Evolutionary conservation across 768 basidiomycete genomes (phyloP), one percentile per base, ranked within the genome.

Genomic region (Tricholoma sp.): DNA sequence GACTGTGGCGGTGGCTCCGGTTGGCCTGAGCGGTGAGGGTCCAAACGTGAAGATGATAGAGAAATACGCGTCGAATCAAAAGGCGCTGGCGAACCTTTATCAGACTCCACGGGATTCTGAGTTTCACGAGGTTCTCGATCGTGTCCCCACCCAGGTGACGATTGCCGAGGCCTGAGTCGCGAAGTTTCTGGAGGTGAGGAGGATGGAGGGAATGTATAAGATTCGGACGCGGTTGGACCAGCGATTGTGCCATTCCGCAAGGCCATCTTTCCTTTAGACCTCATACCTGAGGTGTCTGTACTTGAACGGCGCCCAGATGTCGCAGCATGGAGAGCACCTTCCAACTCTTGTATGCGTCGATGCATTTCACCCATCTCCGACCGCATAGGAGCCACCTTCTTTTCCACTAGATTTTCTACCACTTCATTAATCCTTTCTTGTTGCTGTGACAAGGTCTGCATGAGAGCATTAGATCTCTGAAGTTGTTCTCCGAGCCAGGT

Each of bases 401-500:
- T 80, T 65, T 89, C 88, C 45, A 89, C 86, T 35, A 83, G 67
- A 52, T 68, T 72, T 58, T 83, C 83, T 37, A 88, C 82, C 10
- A 78, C 70, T 59, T 83, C 82, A 54, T 83, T 79, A 45, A 87
- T 67, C 63, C 79, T 79, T 37, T 87, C 86, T 64, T 86, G 83
- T 63, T 86, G 83, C 61, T 83, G 81, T 32, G 78, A 71, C 55
- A 83, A 68, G 21, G 71, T 73, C 59, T 78, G 74, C 57, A 83
- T 74, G 31, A 88, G 75, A 12, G 79, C 61, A 54, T 79, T 82
- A 34, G 85, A 84, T 66, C 80, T 82, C 60, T 82, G 79, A 32
- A 92, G 72, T 70, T 93, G 90, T 46, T 89, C 87, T 21, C 77
- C 74, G 6, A 94, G 76, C 86, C 90, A 91, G 35, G 68, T 64